Base-by-base conservation (phyloP, 176 grass and related monocot species). In the Lolium rigidum region DNA sequence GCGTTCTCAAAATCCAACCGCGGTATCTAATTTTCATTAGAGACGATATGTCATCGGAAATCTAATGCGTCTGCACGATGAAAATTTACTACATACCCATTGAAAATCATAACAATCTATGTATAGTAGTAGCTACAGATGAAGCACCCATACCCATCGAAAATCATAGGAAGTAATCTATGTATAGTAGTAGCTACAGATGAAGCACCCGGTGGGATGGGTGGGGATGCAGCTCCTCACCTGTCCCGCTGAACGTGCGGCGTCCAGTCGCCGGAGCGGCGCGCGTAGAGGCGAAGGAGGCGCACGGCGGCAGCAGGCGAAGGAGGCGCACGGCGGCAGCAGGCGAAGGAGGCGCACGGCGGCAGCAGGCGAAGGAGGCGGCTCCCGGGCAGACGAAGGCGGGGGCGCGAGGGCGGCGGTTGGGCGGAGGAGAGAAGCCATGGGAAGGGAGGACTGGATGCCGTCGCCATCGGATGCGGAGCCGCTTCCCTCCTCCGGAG, bases 401-500 rank as follows among this genome's bases (percentile, higher is more conserved):
- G 41, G 75, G 41, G 83, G 80, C 18, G 81, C 58, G 70, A 89
- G 84, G 58, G 87, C 69, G 7, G 80, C 86, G 56, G 86, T 76
- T 13, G 86, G 67, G 80, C 89, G 83, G 68, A 94, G 84, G 31
- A 87, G 87, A 28, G 89, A 81, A 17, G 89, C 92, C 92, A 94
- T 94, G 75, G 76, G 35, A 13, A 9, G 16, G 41, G 22, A 8
- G 72, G 12, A 75, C 22, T 74, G 71, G 71, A 51, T 75, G 13
- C 47, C n/a, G n/a, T n/a, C n/a, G n/a, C n/a, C n/a, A n/a, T n/a
- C n/a, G n/a, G n/a, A n/a, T n/a, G n/a, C n/a, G n/a, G n/a, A n/a
- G n/a, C n/a, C n/a, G n/a, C n/a, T n/a, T n/a, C n/a, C n/a, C n/a
- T n/a, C n/a, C n/a, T n/a, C n/a, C n/a, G n/a, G n/a, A n/a, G n/a